A percentile compares a stretch with the other conserved stretches of the same genome.
These are phyloP conservation scores for Cicer yamashitae DNA, from an alignment of 306 rosid species.

Conservation along the genomic window DNA sequence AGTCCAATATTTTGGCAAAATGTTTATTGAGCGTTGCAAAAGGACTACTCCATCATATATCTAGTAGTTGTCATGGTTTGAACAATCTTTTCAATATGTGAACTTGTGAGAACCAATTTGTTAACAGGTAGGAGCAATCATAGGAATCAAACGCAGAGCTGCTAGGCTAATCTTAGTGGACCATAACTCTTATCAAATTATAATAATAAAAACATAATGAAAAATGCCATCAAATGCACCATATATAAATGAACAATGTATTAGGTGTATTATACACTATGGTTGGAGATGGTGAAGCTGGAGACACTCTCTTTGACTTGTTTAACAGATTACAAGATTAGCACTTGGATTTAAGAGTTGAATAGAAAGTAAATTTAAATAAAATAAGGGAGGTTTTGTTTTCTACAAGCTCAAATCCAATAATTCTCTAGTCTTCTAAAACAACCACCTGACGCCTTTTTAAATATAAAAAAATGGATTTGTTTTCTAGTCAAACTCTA, in stretches of 20 bases:
- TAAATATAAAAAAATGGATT: neutral
- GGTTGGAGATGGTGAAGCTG: neutral
- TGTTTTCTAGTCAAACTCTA: neutral
- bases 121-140: neutral
- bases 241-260: too few relatives aligned
- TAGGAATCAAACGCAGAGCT: neutral
- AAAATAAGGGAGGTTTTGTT: neutral
- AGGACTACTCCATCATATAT: constrained; percentile 14
- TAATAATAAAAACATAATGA: neutral
- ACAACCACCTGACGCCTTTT: neutral
- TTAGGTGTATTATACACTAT: too few relatives aligned
- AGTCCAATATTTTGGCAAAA: neutral
- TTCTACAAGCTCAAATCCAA: neutral
- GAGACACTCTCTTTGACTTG: neutral
- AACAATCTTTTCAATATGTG: constrained; percentile 8
- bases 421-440: neutral
- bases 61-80: constrained; percentile 26
- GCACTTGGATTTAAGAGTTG: neutral
- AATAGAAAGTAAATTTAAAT: neutral
- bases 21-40: neutral
- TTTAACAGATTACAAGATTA: neutral
- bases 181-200: neutral
- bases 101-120: constrained; percentile 13
- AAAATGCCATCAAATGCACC: neutral
- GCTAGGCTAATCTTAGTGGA: neutral